Evolutionary conservation across 2,329 filamentous ascomycete species (phyloP).

Genomic region (Botrytis galanthina): DNA sequence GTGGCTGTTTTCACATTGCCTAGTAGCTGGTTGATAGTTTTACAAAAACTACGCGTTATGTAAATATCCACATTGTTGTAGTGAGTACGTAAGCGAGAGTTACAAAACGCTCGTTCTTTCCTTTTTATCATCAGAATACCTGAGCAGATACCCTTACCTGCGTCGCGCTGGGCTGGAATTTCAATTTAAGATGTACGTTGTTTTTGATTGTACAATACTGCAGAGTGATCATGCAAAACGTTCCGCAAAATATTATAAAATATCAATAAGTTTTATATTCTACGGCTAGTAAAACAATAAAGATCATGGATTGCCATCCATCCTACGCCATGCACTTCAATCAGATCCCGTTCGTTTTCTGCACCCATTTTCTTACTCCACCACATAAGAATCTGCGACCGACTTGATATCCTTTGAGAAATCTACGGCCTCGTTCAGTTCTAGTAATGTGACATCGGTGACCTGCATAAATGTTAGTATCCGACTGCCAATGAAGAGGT

Average conservation of each 20-base stretch:
- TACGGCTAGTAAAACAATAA: constrained; percentile 24
- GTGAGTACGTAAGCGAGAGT: constrained; percentile 15
- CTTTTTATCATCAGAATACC: neutral
- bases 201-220: neutral
- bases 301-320: constrained; percentile 23
- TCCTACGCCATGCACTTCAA: constrained; percentile 31
- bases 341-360: constrained; percentile 29
- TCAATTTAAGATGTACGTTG: neutral
- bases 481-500: constrained; percentile 11
- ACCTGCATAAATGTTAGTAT: constrained; percentile 51
- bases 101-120: constrained; percentile 11
- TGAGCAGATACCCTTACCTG: neutral
- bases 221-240: neutral
- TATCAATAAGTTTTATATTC: constrained; percentile 23
- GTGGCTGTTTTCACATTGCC: constrained; percentile 10
- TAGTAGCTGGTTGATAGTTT: neutral
- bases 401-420: constrained; percentile 83
- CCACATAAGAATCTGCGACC: constrained; percentile 70
- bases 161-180: neutral
- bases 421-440: constrained; percentile 73
- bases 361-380: constrained; percentile 56
- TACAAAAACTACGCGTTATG: neutral
- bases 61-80: constrained; percentile 13
- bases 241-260: neutral
- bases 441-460: constrained; percentile 65